Evolutionary conservation across 768 basidiomycete species (phyloP).

Genomic region (Serendipita sp.): DNA sequence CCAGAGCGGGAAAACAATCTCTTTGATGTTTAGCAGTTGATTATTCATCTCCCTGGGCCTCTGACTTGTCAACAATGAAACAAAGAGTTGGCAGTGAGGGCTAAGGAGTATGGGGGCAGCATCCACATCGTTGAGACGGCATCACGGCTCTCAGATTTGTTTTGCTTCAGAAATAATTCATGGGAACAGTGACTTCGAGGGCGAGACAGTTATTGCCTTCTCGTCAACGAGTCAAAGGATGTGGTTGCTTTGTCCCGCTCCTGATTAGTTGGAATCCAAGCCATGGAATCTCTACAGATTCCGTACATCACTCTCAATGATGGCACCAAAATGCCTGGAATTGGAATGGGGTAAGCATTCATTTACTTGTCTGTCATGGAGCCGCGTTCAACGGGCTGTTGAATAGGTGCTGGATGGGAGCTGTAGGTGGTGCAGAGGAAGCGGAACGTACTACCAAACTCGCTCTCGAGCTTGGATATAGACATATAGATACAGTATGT

Average conservation of each 20-base stretch:
- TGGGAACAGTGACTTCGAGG: too few relatives aligned
- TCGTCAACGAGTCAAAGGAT: too few relatives aligned
- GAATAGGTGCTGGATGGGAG: conserved; percentile 27
- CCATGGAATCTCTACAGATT: not conserved
- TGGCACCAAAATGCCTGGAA: not conserved
- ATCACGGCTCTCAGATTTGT: too few relatives aligned
- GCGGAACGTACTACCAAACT: conserved; percentile 25
- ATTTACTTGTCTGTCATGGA: not conserved
- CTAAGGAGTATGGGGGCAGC: too few relatives aligned
- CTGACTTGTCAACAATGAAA: too few relatives aligned
- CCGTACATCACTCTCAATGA: not conserved
- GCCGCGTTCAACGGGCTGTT: not conserved
- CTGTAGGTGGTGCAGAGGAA: conserved; percentile 24
- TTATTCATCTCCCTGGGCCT: too few relatives aligned
- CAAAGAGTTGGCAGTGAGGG: too few relatives aligned
- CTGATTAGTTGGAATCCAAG: not conserved
- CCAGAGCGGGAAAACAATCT: too few relatives aligned
- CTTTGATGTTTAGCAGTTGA: too few relatives aligned
- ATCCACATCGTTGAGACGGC: too few relatives aligned
- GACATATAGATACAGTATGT: conserved; percentile 28
- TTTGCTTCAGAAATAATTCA: too few relatives aligned
- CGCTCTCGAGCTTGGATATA: conserved; percentile 30
- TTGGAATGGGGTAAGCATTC: not conserved
- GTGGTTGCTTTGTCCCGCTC: not conserved
- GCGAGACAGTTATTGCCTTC: too few relatives aligned